Conservation (phyloP, 495 filamentous ascomycete species). For the Tetracladium setigerum region DNA sequence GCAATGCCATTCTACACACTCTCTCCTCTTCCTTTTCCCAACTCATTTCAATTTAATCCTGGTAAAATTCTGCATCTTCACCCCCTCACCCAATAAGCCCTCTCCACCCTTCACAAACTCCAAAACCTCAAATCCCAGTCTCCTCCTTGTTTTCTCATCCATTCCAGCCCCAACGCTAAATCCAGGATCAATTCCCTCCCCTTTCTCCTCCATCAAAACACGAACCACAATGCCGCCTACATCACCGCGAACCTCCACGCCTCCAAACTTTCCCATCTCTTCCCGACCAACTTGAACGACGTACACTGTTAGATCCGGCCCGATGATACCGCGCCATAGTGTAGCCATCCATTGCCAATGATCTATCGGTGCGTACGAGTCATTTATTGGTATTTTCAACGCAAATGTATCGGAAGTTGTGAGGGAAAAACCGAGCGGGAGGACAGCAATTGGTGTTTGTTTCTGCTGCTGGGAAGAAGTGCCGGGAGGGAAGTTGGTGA, state of each 20-base stretch:
- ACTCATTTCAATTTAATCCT: too few species aligned
- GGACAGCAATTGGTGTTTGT: conserved; percentile 56
- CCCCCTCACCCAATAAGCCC: conserved; percentile 8
- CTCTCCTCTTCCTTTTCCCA: too few species aligned
- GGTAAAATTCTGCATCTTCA: not conserved
- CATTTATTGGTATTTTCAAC: conserved; percentile 60
- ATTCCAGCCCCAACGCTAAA: conserved; percentile 25
- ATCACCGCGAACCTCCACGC: conserved; percentile 18
- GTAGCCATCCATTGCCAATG: conserved; percentile 99
- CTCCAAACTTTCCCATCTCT: conserved; percentile 32
- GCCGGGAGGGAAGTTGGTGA: conserved; percentile 32
- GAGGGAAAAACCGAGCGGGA: conserved; percentile 65
- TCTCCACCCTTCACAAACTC: conserved; percentile 57
- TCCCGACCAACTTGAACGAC: conserved; percentile 33
- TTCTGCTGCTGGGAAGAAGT: not conserved
- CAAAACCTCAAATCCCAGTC: conserved; percentile 75
- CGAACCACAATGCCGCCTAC: conserved; percentile 48
- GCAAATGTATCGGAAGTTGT: conserved; percentile 70
- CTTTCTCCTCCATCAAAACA: conserved; percentile 25
- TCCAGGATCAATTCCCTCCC: conserved; percentile 28
- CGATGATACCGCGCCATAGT: conserved; percentile 82
- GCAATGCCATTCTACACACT: too few species aligned
- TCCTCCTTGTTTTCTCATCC: conserved; percentile 59
- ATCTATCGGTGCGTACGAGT: conserved; percentile 72
- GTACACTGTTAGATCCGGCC: conserved; percentile 80